Evolutionary conservation across 805 yeast species (phyloP).

Genomic region (Yamadazyma scolyti): DNA sequence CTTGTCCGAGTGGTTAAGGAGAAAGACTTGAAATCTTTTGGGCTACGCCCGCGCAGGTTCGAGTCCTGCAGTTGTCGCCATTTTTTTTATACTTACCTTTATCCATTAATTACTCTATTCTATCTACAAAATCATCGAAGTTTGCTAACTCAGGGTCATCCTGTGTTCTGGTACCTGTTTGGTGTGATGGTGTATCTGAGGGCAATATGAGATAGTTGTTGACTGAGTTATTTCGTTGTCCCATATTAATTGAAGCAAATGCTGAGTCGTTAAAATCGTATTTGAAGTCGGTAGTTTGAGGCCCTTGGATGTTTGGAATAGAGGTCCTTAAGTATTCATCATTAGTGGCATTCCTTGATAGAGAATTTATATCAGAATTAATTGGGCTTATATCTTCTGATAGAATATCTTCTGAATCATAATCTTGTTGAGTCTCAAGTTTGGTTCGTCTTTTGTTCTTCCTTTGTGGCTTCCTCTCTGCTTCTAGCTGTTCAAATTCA

Average conservation of each 20-base stretch:
- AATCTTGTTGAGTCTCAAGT: conserved; percentile 1
- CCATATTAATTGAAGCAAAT: conserved; percentile 6
- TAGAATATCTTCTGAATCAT: conserved; percentile 9
- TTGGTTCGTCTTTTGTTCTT: conserved; percentile 3
- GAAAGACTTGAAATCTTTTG: conserved; percentile 48
- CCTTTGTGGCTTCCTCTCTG: conserved; percentile 12
- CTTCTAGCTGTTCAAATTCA: conserved; percentile 13
- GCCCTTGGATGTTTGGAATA: conserved; percentile 1
- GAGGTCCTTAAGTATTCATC: conserved; percentile 2
- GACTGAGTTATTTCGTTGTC: conserved; percentile 7
- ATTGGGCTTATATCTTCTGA: conserved; percentile 14
- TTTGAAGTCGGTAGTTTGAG: conserved; percentile 2
- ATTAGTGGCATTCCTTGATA: conserved; percentile 2
- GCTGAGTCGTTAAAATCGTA: conserved; percentile 8
- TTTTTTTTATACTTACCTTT: conserved; percentile 12
- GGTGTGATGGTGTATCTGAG: conserved; percentile 4
- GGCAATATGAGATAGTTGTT: conserved; percentile 8
- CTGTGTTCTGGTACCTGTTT: conserved; percentile 4
- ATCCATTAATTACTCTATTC: conserved; percentile 6
- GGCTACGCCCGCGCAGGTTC: conserved; percentile 51
- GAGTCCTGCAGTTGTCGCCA: conserved; percentile 47
- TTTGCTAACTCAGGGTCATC: conserved; percentile 7
- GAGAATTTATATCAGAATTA: conserved; percentile 5
- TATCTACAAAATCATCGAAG: conserved; percentile 12
- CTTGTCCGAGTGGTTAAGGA: conserved; percentile 49